These are phyloP conservation scores for Leccinum subrobustum DNA, from an alignment of 1,284 basidiomycete genomes.

Conservation along the genomic window DNA sequence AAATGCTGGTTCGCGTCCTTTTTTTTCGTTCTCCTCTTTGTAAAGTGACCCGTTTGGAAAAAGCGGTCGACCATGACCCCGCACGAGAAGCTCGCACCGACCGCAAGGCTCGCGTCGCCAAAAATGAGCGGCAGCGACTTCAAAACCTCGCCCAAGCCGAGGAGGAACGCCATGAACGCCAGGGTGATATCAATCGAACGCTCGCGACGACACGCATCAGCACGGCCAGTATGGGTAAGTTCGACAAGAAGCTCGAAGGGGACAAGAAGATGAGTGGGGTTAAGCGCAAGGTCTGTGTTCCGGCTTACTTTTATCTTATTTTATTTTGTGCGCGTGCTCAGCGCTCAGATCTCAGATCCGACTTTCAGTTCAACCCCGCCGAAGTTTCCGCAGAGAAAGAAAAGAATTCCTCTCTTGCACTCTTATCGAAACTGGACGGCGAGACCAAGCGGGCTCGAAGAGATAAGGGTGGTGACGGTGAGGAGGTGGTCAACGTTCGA, in stretches of 20 bases:
- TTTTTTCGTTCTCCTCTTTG: neutral
- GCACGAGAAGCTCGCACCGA: slow-evolving; percentile 71
- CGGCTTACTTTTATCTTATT: too few species aligned
- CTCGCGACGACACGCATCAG: slow-evolving; percentile 79
- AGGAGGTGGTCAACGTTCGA: slow-evolving; percentile 73
- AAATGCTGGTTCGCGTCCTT: slow-evolving; percentile 30
- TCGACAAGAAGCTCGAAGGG: slow-evolving; percentile 87
- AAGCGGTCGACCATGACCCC: slow-evolving; percentile 76
- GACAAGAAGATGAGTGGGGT: slow-evolving; percentile 87
- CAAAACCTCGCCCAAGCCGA: slow-evolving; percentile 77
- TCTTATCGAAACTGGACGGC: slow-evolving; percentile 78
- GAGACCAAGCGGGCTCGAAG: slow-evolving; percentile 61
- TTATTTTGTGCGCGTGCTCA: neutral
- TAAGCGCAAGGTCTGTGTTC: slow-evolving; percentile 85
- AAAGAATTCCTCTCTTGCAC: slow-evolving; percentile 69
- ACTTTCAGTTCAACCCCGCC: slow-evolving; percentile 72
- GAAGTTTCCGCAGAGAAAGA: slow-evolving; percentile 69
- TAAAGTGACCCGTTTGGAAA: neutral
- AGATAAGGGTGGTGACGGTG: slow-evolving; percentile 46
- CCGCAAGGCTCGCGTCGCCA: slow-evolving; percentile 78
- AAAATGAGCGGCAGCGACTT: slow-evolving; percentile 83
- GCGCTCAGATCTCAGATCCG: neutral
- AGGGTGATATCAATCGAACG: slow-evolving; percentile 74
- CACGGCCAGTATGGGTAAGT: slow-evolving; percentile 92
- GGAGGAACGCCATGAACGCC: slow-evolving; percentile 52